Base-by-base conservation (phyloP, 805 yeast species). In the Cyberlindnera mycetangii region DNA sequence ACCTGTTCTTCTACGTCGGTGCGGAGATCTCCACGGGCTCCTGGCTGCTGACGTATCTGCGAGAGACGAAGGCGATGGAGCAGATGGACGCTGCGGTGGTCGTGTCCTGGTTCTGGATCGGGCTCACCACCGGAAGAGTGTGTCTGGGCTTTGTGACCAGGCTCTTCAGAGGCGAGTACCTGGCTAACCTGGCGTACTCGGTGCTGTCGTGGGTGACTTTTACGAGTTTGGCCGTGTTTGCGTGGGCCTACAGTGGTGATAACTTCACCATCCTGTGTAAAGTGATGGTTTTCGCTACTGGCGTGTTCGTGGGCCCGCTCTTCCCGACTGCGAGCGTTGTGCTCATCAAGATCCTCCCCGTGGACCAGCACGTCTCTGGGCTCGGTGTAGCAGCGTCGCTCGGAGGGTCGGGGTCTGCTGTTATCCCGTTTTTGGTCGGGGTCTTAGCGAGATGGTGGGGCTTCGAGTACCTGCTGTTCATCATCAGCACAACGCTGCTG, bases 271-370 rank as follows among this genome's bases (percentile, higher is more conserved):
- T 33, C 9, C 20, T 45, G 4, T 31, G 31, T 10, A 58, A 52
- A 16, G 36, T 43, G 0, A n/a, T 53, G 10, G 46, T 53, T 47
- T 42, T 81, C 6, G 40, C 74, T 1, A 68, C 76, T 17, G 92
- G 90, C 3, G 57, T 79, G 3, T 75, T 74, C 53, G 74, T 80
- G 24, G 92, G 90, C 0, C 90, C 90, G 2, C 66, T 79, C 32
- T 84, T 79, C 61, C 89, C 95, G 1, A 81, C 90, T 7, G 77
- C 85, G 0, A 78, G 84, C 42, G 76, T 83, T 12, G 75, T 83
- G 10, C 72, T 88, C 2, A 62, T 85, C 37, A 79, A 81, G 45
- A 66, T 79, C 1, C 60, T 88, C 32, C 95, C 95, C 0, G 61
- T 66, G 21, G 71, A 70, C 32, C 65, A 74, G 42, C 85, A 84